phyloP scores from a whole-genome alignment of 2,329 filamentous ascomycete species.

The Talaromyces piceae region DNA sequence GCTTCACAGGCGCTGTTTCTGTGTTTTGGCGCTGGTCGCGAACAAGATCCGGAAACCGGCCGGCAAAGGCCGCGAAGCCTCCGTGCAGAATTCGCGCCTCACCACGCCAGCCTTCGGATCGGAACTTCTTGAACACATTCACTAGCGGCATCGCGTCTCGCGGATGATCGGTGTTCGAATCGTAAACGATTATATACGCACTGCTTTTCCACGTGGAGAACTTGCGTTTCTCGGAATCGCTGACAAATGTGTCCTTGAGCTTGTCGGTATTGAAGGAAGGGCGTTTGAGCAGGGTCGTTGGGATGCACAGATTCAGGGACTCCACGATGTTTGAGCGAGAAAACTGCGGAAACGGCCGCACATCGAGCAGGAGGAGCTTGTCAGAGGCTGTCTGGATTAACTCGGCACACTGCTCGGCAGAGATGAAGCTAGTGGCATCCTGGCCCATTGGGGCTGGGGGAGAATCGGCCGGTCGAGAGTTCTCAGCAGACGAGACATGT shows the following conservation, averaged over 20 bases:
- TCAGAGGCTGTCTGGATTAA: constrained; percentile 47
- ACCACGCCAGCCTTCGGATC: constrained; percentile 71
- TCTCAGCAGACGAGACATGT: background rate
- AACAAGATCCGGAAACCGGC: constrained; percentile 51
- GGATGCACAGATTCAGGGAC: constrained; percentile 90
- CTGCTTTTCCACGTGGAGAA: constrained; percentile 72
- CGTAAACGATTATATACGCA: constrained; percentile 79
- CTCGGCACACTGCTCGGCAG: constrained; percentile 48
- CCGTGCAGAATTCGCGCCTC: constrained; percentile 68
- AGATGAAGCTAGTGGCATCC: constrained; percentile 45
- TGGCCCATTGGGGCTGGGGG: constrained; percentile 46
- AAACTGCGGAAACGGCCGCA: constrained; percentile 80
- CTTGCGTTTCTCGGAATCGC: constrained; percentile 57
- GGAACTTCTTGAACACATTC: constrained; percentile 92
- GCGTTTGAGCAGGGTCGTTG: constrained; percentile 84
- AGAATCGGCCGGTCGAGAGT: constrained; percentile 26
- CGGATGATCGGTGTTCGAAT: constrained; percentile 65
- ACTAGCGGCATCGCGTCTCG: constrained; percentile 74
- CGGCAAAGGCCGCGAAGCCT: constrained; percentile 69
- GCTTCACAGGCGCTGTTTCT: constrained; percentile 31
- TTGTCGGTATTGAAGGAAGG: constrained; percentile 86
- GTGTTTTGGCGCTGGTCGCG: constrained; percentile 17
- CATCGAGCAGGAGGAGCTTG: constrained; percentile 66
- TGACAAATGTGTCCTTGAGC: constrained; percentile 77
- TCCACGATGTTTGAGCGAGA: constrained; percentile 64